phyloP scores from a whole-genome alignment of 805 yeast genomes.

The Yarrowia keelungensis region DNA sequence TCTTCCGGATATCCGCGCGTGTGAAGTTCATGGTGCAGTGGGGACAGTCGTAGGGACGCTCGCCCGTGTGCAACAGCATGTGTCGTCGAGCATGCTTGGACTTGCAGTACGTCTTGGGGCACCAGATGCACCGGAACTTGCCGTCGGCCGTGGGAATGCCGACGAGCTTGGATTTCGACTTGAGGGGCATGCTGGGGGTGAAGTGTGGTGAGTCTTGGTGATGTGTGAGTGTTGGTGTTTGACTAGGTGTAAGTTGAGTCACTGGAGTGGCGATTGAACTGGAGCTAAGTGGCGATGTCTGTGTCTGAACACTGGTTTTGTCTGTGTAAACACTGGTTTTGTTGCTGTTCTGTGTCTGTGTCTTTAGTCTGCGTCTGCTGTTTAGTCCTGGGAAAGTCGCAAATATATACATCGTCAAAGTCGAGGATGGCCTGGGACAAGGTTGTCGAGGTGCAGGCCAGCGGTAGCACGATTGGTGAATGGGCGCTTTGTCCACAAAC shows the following conservation, averaged over 20 bases:
- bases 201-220: not conserved
- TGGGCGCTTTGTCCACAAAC: slow-evolving; percentile 14
- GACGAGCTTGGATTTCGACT: slow-evolving; percentile 31
- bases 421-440: slow-evolving; percentile 18
- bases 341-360: not conserved
- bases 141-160: slow-evolving; percentile 54
- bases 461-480: slow-evolving; percentile 32
- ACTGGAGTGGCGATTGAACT: too few species aligned
- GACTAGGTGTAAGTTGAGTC: not conserved
- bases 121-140: slow-evolving; percentile 45
- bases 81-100: slow-evolving; percentile 86
- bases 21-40: slow-evolving; percentile 73
- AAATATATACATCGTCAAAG: slow-evolving; percentile 25
- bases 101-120: slow-evolving; percentile 46
- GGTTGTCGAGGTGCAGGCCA: slow-evolving; percentile 19
- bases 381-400: not conserved
- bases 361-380: not conserved
- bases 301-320: not conserved
- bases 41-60: slow-evolving; percentile 79
- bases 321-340: not conserved
- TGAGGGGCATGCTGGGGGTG: slow-evolving; percentile 2
- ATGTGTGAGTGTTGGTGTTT: too few species aligned
- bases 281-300: not conserved
- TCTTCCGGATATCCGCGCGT: slow-evolving; percentile 77
- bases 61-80: slow-evolving; percentile 83